A percentile compares a stretch with the other conserved stretches of the same genome.
Evolutionary conservation across 1,139 yeast genomes (phyloP).

Genomic region (Taphrina communis): DNA sequence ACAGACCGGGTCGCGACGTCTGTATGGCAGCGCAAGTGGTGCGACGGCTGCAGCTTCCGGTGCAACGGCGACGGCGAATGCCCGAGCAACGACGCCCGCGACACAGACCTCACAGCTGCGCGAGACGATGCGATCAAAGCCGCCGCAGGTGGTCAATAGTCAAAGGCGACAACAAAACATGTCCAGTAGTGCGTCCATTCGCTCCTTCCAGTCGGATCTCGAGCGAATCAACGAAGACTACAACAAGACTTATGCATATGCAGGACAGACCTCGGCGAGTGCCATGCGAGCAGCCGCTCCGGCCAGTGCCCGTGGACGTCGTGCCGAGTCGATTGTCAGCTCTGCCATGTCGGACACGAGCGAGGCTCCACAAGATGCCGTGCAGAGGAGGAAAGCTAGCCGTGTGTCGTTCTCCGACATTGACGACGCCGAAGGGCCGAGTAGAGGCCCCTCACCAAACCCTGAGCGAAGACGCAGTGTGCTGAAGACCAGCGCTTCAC

Average conservation of each 20-base stretch:
- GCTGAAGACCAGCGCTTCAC: constrained; percentile 12
- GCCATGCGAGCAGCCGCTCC: constrained; percentile 36
- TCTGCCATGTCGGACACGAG: constrained; percentile 34
- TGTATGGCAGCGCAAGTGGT: constrained; percentile 28
- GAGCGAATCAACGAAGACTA: constrained; percentile 40
- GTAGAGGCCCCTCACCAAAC: constrained; percentile 29
- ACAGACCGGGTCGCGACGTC: constrained; percentile 30
- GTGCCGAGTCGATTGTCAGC: constrained; percentile 32
- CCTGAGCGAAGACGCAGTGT: constrained; percentile 25
- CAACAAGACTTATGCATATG: constrained; percentile 38
- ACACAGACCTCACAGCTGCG: constrained; percentile 21
- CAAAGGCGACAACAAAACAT: constrained; percentile 30
- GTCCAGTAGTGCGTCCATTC: constrained; percentile 31
- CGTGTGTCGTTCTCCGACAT: constrained; percentile 37
- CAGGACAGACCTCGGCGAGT: constrained; percentile 36
- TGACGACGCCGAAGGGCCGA: constrained; percentile 24
- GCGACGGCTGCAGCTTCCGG: constrained; percentile 16
- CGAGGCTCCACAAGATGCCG: constrained; percentile 8
- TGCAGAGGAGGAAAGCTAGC: constrained; percentile 12
- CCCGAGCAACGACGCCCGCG: constrained; percentile 3
- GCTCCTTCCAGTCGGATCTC: constrained; percentile 37
- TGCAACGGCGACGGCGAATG: background rate
- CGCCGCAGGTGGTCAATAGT: constrained; percentile 26
- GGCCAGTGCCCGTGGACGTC: constrained; percentile 31
- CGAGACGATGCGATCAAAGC: constrained; percentile 35